These are phyloP conservation scores for Tremella fuciformis DNA, from an alignment of 768 basidiomycete species.

Conservation along the genomic window DNA sequence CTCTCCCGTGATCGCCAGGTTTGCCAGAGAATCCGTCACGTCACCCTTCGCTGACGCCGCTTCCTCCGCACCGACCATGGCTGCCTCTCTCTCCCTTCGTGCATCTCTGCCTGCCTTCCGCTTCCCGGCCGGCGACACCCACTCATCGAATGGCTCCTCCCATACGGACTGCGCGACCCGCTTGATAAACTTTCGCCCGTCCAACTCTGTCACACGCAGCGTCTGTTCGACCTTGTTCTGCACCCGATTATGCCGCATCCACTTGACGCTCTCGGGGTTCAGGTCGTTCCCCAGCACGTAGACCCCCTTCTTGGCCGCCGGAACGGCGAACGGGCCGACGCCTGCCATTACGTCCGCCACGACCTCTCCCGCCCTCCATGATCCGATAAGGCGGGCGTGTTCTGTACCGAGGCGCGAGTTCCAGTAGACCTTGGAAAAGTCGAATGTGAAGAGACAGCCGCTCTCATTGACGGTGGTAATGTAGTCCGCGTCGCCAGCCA, in stretches of 20 bases:
- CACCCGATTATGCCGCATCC: constrained; percentile 66
- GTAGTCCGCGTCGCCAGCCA: constrained; percentile 85
- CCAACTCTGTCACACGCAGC: constrained; percentile 72
- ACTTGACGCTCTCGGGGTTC: constrained; percentile 82
- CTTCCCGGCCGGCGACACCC: constrained; percentile 41
- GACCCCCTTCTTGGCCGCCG: constrained; percentile 87
- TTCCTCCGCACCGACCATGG: no score
- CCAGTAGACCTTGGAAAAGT: constrained; percentile 96
- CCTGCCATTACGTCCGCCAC: constrained; percentile 94
- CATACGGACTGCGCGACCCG: constrained; percentile 59
- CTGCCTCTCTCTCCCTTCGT: constrained; percentile 26
- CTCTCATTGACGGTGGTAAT: constrained; percentile 82
- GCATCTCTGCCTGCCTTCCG: constrained; percentile 23
- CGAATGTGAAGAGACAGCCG: constrained; percentile 82
- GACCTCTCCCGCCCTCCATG: constrained; percentile 66
- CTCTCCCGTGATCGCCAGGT: background rate
- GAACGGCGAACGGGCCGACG: constrained; percentile 92
- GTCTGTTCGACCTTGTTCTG: constrained; percentile 71
- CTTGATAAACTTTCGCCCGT: constrained; percentile 82
- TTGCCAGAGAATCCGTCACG: no score
- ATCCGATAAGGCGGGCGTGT: constrained; percentile 75
- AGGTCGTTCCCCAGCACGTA: constrained; percentile 88
- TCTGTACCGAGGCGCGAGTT: constrained; percentile 92
- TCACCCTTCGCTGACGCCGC: no score
- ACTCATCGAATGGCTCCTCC: constrained; percentile 65